A percentile compares a stretch with the other conserved stretches of the same genome.
These are phyloP conservation scores for Stylosanthes scabra DNA, from an alignment of 331 rosid genomes.

Conservation along the genomic window DNA sequence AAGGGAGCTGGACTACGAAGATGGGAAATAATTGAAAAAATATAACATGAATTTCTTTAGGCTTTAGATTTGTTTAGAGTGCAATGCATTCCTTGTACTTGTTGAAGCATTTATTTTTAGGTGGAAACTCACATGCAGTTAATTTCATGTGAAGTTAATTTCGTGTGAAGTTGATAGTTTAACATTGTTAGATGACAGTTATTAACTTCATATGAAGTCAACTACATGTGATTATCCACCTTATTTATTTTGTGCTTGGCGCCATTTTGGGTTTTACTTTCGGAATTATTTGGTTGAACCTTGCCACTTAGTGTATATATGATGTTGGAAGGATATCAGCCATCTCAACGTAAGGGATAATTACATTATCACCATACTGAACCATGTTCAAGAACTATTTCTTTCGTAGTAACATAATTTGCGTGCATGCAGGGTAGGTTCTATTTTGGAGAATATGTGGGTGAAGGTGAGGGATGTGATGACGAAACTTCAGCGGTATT, in stretches of 20 bases:
- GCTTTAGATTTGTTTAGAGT: slow-evolving; percentile 31
- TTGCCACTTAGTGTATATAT: slow-evolving; percentile 6
- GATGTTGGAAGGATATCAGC: slow-evolving; percentile 12
- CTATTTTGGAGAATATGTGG: slow-evolving; percentile 87
- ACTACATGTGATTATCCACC: too few relatives aligned
- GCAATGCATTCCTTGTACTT: slow-evolving; percentile 12
- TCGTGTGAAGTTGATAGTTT: too few relatives aligned
- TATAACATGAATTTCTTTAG: slow-evolving; percentile 23
- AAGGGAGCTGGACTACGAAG: slow-evolving; percentile 16
- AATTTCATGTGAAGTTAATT: too few relatives aligned
- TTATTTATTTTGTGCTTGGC: not conserved
- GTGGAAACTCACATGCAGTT: too few relatives aligned
- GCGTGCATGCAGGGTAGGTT: slow-evolving; percentile 85
- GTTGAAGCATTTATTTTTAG: not conserved
- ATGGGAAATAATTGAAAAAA: slow-evolving; percentile 29
- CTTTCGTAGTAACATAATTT: slow-evolving; percentile 29
- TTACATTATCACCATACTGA: slow-evolving; percentile 11
- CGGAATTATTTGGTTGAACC: slow-evolving; percentile 32
- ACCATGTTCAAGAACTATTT: slow-evolving; percentile 7
- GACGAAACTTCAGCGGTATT: slow-evolving; percentile 77
- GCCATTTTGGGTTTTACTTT: slow-evolving; percentile 2
- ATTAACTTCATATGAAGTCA: too few relatives aligned
- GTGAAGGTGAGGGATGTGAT: slow-evolving; percentile 72
- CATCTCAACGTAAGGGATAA: slow-evolving; percentile 29
- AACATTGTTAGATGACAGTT: too few relatives aligned